phyloP scores from a whole-genome alignment of 2,329 filamentous ascomycete species.

The Metarhizium robertsii region DNA sequence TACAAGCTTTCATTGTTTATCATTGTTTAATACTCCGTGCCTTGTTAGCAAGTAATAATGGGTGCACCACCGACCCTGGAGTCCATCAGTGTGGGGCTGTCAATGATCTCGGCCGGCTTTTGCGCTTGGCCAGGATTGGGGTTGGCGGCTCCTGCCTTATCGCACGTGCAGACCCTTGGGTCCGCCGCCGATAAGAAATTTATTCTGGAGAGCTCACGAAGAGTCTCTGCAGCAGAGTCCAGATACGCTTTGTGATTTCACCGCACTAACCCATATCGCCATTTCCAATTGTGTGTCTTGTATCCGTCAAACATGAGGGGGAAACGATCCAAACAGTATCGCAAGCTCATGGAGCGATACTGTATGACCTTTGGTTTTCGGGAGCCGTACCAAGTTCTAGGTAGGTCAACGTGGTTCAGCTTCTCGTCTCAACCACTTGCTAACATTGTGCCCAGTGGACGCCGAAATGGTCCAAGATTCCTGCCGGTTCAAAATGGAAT shows the following conservation, averaged over 20 bases:
- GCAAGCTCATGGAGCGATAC: constrained; percentile 91
- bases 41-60: no score
- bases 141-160: constrained; percentile 15
- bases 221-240: neutral
- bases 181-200: constrained; percentile 27
- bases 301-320: constrained; percentile 31
- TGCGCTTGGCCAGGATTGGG: constrained; percentile 1
- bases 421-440: constrained; percentile 2
- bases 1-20: neutral
- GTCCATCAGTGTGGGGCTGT: neutral
- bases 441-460: constrained; percentile 47
- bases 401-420: constrained; percentile 28
- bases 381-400: constrained; percentile 84
- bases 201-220: constrained; percentile 18
- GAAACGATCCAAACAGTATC: constrained; percentile 45
- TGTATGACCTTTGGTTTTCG: constrained; percentile 81
- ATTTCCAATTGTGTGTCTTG: neutral
- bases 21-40: neutral
- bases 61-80: no score
- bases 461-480: constrained; percentile 77
- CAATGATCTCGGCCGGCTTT: neutral
- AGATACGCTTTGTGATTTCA: neutral
- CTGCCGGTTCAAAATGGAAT: constrained; percentile 78
- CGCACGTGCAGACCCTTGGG: constrained; percentile 21
- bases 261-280: neutral